These are phyloP conservation scores for Sindora glabra DNA, from an alignment of 306 rosid genomes.

Conservation along the genomic window DNA sequence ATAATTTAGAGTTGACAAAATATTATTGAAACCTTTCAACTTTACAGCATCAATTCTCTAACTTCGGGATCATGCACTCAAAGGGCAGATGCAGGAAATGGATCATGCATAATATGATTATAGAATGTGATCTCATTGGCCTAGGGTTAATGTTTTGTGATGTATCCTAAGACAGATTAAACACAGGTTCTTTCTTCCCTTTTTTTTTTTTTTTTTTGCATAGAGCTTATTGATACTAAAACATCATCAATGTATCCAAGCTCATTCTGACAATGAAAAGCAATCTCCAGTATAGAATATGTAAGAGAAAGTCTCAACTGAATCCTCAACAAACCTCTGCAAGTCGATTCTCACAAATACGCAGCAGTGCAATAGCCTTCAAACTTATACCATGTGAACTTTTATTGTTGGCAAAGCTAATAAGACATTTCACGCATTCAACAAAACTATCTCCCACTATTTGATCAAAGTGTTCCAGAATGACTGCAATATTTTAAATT, in stretches of 20 bases:
- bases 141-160: not conserved
- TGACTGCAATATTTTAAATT: conserved; percentile 61
- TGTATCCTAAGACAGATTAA: not conserved
- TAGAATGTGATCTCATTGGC: not conserved
- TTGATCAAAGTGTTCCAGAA: conserved; percentile 99
- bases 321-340: conserved; percentile 81
- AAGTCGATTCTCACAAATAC: conserved; percentile 98
- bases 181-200: too few species aligned
- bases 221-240: not conserved
- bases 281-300: not conserved
- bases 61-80: not conserved
- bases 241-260: not conserved
- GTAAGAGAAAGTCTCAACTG: conserved; percentile 12
- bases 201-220: too few species aligned
- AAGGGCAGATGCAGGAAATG: not conserved
- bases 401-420: conserved; percentile 91
- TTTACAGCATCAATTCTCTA: not conserved
- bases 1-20: conserved; percentile 4
- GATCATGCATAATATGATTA: not conserved
- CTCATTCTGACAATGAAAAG: not conserved
- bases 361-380: conserved; percentile 98
- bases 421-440: conserved; percentile 99
- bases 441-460: conserved; percentile 98
- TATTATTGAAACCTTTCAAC: not conserved
- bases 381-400: conserved; percentile 88